Evolutionary conservation across 169 alveolate species (phyloP), one percentile per base, ranked within the genome.

Genomic region (Eimeria sp.): DNA sequence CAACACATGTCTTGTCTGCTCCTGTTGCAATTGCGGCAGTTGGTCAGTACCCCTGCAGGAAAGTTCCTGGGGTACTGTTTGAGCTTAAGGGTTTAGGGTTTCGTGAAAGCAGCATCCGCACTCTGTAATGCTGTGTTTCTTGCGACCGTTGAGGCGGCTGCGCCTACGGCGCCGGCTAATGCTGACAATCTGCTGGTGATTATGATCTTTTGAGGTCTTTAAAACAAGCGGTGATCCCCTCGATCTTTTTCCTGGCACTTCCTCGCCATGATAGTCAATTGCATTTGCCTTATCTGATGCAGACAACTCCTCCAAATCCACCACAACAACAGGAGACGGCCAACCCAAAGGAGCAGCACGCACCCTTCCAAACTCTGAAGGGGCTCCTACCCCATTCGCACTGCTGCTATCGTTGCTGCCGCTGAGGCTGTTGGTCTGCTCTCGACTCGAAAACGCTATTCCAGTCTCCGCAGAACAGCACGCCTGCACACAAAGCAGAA

Each of bases 301-400:
- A 61, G 58, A 58, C 34, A 86, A 43, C 63, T 86, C 67, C 80
- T 86, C 82, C 45, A 86, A 25, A 43, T 47, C 76, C 80, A 86
- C 92, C 11, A 45, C 43, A 51, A 86, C 80, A 9, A 86, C 92
- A 9, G 92, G 92, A 16, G 92, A 86, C 80, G 80, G 80, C 92
- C 92, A 86, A 4, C 92, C 92, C 80, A 86, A 20, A 40, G 92
- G 92, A 10, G 92, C 92, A 51, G 92, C 92, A 20, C 92, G 92
- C 49, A 86, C n/a, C 58, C 92, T 25, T 11, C 63, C 80, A 47
- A 57, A 58, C 43, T 43, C 75, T 72, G 30, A 5, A 47, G 43
- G 65, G 78, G 78, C 1, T 3, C 78, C 49, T 45, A 70, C 25
- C 4, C 10, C 78, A 13, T 49, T 70, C n/a, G 49, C 49, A 49